Evolutionary conservation across 2,329 filamentous ascomycete species (phyloP).

Genomic region (Aspergillus chevalieri): DNA sequence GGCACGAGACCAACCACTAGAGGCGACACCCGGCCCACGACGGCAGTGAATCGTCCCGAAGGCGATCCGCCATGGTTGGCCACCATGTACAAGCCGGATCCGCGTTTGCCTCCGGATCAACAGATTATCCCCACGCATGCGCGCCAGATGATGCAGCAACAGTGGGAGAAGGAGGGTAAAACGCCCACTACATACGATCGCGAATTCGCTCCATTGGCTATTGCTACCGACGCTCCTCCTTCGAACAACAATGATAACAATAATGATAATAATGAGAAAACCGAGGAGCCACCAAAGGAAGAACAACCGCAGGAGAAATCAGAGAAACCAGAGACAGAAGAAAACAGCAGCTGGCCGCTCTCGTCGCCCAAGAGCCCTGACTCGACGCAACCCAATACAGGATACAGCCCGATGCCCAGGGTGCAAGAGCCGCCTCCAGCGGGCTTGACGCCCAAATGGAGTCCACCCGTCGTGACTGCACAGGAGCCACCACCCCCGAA

Average conservation of each 20-base stretch:
- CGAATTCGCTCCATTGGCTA: conserved; percentile 72
- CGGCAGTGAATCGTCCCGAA: conserved; percentile 66
- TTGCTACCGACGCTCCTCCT: conserved; percentile 31
- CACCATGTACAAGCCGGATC: conserved; percentile 91
- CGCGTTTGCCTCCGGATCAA: conserved; percentile 85
- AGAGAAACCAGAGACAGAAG: conserved; percentile 1
- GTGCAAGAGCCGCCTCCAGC: conserved; percentile 34
- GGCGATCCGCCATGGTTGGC: conserved; percentile 95
- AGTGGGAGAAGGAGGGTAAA: conserved; percentile 88
- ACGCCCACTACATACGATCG: conserved; percentile 80
- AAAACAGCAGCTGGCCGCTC: conserved; percentile 13
- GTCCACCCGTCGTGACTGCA: conserved; percentile 44
- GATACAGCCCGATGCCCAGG: conserved; percentile 47
- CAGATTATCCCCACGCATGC: conserved; percentile 94
- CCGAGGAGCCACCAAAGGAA: conserved; percentile 5
- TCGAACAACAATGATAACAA: conserved; percentile 12
- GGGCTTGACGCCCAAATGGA: conserved; percentile 33
- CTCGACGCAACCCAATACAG: conserved; percentile 32
- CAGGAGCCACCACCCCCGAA: conserved; percentile 48
- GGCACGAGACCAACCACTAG: conserved; percentile 56
- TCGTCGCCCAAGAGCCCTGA: conserved; percentile 27
- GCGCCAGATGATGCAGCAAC: conserved; percentile 82
- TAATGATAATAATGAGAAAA: conserved; percentile 8
- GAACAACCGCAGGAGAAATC: conserved; percentile 6
- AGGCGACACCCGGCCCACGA: conserved; percentile 48